Conservation (phyloP, 225 moss, liverwort and hornwort genomes). For the Lunularia cruciata region DNA sequence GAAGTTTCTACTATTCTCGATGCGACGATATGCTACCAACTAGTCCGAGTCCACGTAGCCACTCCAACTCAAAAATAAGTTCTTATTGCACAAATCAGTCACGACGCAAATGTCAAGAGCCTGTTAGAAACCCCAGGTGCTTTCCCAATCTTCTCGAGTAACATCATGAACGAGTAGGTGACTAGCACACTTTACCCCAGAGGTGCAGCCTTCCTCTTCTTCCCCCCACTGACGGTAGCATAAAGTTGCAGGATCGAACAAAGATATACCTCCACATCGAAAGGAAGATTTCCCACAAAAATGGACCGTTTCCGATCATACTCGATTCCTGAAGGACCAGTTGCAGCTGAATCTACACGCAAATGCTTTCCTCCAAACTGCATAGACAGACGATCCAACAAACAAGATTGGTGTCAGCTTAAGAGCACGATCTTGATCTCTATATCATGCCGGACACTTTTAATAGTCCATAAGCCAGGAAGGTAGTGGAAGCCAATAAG, state of each 20-base stretch:
- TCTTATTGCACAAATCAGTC: neutral
- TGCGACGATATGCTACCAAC: no score
- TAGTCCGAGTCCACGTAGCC: no score
- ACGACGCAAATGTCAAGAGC: constrained; percentile 11
- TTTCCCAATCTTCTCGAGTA: constrained; percentile 2
- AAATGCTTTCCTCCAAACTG: constrained; percentile 92
- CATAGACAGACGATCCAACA: constrained; percentile 11
- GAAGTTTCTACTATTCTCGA: no score
- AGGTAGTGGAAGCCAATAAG: no score
- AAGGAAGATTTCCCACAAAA: constrained; percentile 96
- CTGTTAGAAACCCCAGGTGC: neutral
- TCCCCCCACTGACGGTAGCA: constrained; percentile 47
- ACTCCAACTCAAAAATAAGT: neutral
- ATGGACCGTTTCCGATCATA: constrained; percentile 86
- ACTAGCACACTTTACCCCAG: constrained; percentile 41
- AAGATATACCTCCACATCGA: constrained; percentile 83
- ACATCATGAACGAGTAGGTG: constrained; percentile 23
- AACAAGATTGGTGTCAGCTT: no score
- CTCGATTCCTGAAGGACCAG: constrained; percentile 50
- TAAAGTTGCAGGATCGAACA: constrained; percentile 46
- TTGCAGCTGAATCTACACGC: constrained; percentile 90
- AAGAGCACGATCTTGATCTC: no score
- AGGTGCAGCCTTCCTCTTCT: constrained; percentile 41
- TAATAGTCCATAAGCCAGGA: no score
- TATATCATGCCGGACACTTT: no score